phyloP scores from a whole-genome alignment of 2,329 filamentous ascomycete genomes.

The Botryotinia calthae region DNA sequence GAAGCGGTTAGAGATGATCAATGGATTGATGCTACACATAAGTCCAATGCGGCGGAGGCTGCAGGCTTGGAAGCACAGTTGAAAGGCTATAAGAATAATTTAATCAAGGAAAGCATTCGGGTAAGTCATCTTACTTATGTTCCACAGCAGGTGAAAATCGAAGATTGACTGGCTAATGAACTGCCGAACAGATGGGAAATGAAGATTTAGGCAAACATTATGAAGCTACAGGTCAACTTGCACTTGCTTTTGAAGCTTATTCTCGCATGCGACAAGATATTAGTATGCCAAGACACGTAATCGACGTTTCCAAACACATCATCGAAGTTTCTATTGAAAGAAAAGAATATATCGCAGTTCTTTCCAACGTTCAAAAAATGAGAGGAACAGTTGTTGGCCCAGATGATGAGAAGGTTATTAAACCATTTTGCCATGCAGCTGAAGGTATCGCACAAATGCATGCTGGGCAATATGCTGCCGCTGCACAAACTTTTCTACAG shows the following conservation, averaged over 20 bases:
- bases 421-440: slow-evolving; percentile 54
- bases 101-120: slow-evolving; percentile 94
- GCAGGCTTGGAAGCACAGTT: slow-evolving; percentile 79
- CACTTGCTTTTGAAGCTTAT: slow-evolving; percentile 73
- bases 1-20: slow-evolving; percentile 64
- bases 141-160: not conserved
- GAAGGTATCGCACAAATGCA: slow-evolving; percentile 62
- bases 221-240: slow-evolving; percentile 72
- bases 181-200: slow-evolving; percentile 72
- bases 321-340: slow-evolving; percentile 74
- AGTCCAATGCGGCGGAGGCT: slow-evolving; percentile 66
- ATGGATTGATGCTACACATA: slow-evolving; percentile 73
- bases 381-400: slow-evolving; percentile 44
- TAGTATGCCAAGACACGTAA: slow-evolving; percentile 76
- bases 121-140: slow-evolving; percentile 48
- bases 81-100: slow-evolving; percentile 91
- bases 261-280: slow-evolving; percentile 87
- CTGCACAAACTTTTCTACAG: slow-evolving; percentile 63
- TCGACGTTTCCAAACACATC: slow-evolving; percentile 77
- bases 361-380: slow-evolving; percentile 66
- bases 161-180: not conserved
- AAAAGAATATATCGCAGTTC: slow-evolving; percentile 71
- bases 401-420: slow-evolving; percentile 47
- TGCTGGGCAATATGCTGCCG: slow-evolving; percentile 57
- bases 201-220: slow-evolving; percentile 87